Percentiles rank a stretch among this genome's conserved stretches.
Conservation (phyloP, 2,329 filamentous ascomycete genomes). For the Emydomyces testavorans region DNA sequence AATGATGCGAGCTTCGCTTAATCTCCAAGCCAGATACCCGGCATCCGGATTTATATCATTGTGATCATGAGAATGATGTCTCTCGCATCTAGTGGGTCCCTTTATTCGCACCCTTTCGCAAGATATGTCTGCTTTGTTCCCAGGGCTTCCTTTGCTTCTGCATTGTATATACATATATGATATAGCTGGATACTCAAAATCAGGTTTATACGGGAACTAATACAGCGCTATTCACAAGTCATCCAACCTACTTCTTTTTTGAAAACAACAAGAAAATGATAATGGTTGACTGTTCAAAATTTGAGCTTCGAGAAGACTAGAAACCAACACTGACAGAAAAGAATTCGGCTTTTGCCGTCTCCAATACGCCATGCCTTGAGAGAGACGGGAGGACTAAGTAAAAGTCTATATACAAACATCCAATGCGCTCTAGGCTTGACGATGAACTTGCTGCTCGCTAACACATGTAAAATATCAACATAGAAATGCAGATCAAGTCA, state of each 20-base stretch:
- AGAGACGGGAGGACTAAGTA: no score
- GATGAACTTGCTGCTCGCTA: neutral
- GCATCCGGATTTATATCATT: no score
- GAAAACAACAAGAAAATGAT: no score
- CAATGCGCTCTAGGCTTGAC: neutral
- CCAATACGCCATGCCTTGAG: neutral
- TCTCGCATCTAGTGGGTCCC: neutral
- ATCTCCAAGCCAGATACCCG: no score
- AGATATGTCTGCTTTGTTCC: neutral
- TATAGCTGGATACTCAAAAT: neutral
- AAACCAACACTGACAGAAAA: no score
- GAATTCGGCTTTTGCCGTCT: neutral
- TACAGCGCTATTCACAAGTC: no score
- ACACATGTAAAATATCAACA: neutral
- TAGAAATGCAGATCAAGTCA: no score
- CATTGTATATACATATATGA: slow-evolving; percentile 2
- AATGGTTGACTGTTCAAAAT: no score
- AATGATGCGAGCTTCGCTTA: neutral
- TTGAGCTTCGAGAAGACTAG: no score
- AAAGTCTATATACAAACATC: no score
- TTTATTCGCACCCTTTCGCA: neutral
- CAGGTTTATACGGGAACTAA: no score
- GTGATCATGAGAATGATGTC: neutral
- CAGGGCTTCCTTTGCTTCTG: neutral
- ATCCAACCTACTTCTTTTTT: no score